Conservation (phyloP, 805 yeast species). For the Saccharomycopsis microspora region DNA sequence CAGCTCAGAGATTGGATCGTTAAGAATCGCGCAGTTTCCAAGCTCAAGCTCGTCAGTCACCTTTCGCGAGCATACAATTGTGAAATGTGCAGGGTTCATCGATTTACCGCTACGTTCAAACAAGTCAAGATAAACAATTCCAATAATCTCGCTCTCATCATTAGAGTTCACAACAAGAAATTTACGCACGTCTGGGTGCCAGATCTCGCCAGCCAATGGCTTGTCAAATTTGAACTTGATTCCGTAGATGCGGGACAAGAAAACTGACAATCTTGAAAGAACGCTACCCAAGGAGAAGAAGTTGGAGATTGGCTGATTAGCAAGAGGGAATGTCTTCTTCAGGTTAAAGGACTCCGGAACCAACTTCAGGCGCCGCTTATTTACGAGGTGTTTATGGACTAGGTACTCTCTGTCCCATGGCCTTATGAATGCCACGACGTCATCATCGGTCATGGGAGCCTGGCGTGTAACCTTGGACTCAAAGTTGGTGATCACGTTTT, state of each 20-base stretch:
- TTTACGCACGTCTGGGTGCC: constrained; percentile 81
- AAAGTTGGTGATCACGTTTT: neutral
- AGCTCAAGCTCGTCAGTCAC: constrained; percentile 36
- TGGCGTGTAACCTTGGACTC: constrained; percentile 1
- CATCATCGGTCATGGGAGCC: constrained; percentile 24
- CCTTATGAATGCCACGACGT: constrained; percentile 36
- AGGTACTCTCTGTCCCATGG: constrained; percentile 92
- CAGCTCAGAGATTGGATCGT: constrained; percentile 5
- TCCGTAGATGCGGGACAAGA: constrained; percentile 67
- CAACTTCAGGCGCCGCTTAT: constrained; percentile 15
- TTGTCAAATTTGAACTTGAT: constrained; percentile 60
- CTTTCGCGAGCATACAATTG: constrained; percentile 87
- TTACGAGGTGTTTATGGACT: constrained; percentile 21
- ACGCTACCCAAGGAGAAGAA: constrained; percentile 82
- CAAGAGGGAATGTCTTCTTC: constrained; percentile 12
- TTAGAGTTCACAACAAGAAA: constrained; percentile 60
- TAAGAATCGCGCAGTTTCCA: constrained; percentile 18
- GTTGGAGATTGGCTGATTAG: constrained; percentile 39
- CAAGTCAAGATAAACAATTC: constrained; percentile 79
- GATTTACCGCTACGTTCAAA: constrained; percentile 69
- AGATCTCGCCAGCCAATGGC: constrained; percentile 63
- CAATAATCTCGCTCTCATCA: constrained; percentile 49
- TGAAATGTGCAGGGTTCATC: constrained; percentile 88
- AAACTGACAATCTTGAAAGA: constrained; percentile 65
- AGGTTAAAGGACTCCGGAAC: neutral